Percentiles rank a stretch among this genome's conserved stretches.
Evolutionary conservation across 805 yeast genomes (phyloP).

Genomic region (Suhomyces emberorum): DNA sequence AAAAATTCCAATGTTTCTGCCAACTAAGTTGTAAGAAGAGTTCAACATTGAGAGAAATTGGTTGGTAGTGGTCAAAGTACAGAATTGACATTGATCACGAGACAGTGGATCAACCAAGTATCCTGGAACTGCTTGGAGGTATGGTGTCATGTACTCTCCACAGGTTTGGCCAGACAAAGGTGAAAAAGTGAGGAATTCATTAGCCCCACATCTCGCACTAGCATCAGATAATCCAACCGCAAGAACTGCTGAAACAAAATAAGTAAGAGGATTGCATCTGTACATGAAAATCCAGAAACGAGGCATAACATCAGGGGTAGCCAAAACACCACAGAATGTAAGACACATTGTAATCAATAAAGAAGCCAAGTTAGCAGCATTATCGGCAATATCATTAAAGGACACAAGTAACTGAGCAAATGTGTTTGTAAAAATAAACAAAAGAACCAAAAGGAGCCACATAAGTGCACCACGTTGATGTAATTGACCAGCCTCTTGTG

Average conservation of each 20-base stretch:
- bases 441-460: constrained; percentile 26
- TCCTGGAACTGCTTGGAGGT: constrained; percentile 18
- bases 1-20: constrained; percentile 30
- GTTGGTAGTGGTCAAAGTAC: constrained; percentile 59
- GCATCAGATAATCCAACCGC: constrained; percentile 17
- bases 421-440: constrained; percentile 19
- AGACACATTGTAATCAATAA: constrained; percentile 24
- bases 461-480: constrained; percentile 34
- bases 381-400: constrained; percentile 20
- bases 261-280: constrained; percentile 26
- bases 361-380: constrained; percentile 24
- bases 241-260: constrained; percentile 15
- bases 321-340: constrained; percentile 29
- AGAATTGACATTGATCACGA: constrained; percentile 57
- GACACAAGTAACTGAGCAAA: constrained; percentile 22
- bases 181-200: constrained; percentile 15
- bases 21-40: constrained; percentile 33
- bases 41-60: constrained; percentile 47
- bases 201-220: constrained; percentile 14
- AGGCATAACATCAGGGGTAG: constrained; percentile 15
- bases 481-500: constrained; percentile 14
- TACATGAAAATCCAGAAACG: constrained; percentile 29
- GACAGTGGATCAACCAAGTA: constrained; percentile 40
- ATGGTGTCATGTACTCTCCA: constrained; percentile 19
- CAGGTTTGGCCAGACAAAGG: constrained; percentile 21